Percentiles rank a stretch among this genome's conserved stretches.
phyloP scores from a whole-genome alignment of 768 basidiomycete genomes.

The Boletus subparvulus region DNA sequence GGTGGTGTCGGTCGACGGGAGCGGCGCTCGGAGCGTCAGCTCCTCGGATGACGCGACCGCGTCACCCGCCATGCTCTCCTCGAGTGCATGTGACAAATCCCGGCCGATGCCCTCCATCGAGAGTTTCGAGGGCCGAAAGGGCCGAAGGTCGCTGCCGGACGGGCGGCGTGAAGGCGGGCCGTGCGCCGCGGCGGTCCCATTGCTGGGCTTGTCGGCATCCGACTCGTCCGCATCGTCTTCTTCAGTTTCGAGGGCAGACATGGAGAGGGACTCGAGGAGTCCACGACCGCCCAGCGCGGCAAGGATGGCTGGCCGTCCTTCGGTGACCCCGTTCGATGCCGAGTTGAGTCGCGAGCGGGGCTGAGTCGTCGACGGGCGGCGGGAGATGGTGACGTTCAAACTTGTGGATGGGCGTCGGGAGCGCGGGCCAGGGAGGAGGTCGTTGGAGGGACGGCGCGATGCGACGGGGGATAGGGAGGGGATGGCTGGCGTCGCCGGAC shows the following conservation, averaged over 20 bases:
- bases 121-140: conserved; percentile 14
- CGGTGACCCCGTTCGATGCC: conserved; percentile 11
- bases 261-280: conserved; percentile 44
- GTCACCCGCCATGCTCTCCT: conserved; percentile 14
- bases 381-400: conserved; percentile 32
- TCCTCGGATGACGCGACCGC: background rate
- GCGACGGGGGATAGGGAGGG: conserved; percentile 44
- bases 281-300: conserved; percentile 29
- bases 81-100: conserved; percentile 33
- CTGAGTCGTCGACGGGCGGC: conserved; percentile 26
- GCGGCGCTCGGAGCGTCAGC: background rate
- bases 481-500: conserved; percentile 59
- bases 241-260: conserved; percentile 55
- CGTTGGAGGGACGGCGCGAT: conserved; percentile 45
- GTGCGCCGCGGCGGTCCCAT: background rate
- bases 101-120: conserved; percentile 36
- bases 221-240: conserved; percentile 39
- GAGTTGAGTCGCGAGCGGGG: conserved; percentile 26
- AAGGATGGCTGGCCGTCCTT: conserved; percentile 24
- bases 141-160: conserved; percentile 8
- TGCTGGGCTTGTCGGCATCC: conserved; percentile 15
- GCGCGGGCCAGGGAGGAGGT: conserved; percentile 9
- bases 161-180: conserved; percentile 9
- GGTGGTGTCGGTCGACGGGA: background rate
- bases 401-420: conserved; percentile 23